Base-by-base conservation (phyloP, 257 asterid genomes). In the Scutellaria baicalensis region DNA sequence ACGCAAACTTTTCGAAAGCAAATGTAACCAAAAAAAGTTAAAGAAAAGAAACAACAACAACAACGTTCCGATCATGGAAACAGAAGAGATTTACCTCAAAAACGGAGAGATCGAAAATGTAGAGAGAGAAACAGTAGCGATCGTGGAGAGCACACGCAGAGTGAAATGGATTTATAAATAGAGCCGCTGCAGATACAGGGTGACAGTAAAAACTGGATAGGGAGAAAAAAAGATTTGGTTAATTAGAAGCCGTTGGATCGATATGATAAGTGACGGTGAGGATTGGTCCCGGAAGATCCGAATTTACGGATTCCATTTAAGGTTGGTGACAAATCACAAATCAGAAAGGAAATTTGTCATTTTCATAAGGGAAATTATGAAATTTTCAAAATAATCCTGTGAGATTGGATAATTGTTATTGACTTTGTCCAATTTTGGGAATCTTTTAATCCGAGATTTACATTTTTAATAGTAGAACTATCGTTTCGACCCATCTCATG, bases 101-200 rank as follows among this genome's bases (percentile, higher is more conserved):
- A 33, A 49, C 33, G 43, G 69, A 54, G 76, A 75, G 69, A 71
- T 38, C 60, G 38, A 59, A 48, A 56, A 14, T 43, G 43, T 45
- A 47, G 35, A 27, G 27, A 52, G 44, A 55, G 62, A 52, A 54
- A 66, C 17, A 6, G 57, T 12, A 43, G 55, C 4, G 76, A 69
- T 81, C 27, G 81, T 66, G 80, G 78, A 45, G 63, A 73, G 72
- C 89, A 83, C 87, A 65, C 74, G 87, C 77, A 64, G 47, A 27
- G 57, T 50, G 66, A 44, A 18, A 11, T 35, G 27, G 4, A 6
- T 43, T 11, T 33, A 62, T 71, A 47, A 33, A 27, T 6, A 6
- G 10, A 21, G 55, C 6, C 10, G 8, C 9, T 2, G 0, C 21
- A 6, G 17, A 23, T 52, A 55, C 47, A 71, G 11, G 10, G 55